Base-by-base conservation (phyloP, 108 stramenopile species). In the Fistulifera pelliculosa region DNA sequence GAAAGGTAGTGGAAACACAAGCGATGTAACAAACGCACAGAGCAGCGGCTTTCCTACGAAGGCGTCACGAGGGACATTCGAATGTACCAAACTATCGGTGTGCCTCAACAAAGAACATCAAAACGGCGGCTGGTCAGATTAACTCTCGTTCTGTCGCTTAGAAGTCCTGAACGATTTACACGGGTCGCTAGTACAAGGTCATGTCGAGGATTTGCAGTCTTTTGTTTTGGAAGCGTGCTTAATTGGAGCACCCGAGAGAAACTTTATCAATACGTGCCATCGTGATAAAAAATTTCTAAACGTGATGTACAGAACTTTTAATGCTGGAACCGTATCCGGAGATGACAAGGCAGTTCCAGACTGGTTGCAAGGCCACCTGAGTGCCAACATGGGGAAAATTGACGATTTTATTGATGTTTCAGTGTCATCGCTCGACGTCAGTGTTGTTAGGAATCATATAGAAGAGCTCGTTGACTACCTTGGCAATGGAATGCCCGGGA, bases 101-200 rank as follows among this genome's bases (percentile, higher is more conserved):
- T 69, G 70, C 44, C 52, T 86, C 25, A 86, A 90, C 61, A 85
- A 85, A 54, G 88, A 85, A 40, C 74, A 85, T 50, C 81, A 90
- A 44, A 75, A 38, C 66, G 88, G 21, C 43, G 77, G 1, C 59
- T 90, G 16, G 50, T 85, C 1, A 66, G 70, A 39, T 16, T 63
- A n/a, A 47, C 19, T 21, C 16, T 45, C 44, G 4, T 35, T 8
- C 6, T 35, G 70, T 0, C 7, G 16, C 16, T 48, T 83, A 27
- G 61, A 61, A 0, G 73, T 65, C 49, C 26, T 83, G 27, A 41
- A 60, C 47, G 79, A 66, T 22, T 68, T 64, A 54, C 80, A 84
- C 63, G 49, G 65, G 16, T 69, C 75, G 16, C 15, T 18, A 2
- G 23, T 31, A 41, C 21, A 41, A 15, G n/a, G 28, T 24, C 41